These are phyloP conservation scores for Dichotomopilus funicola DNA, from an alignment of 2,329 filamentous ascomycete genomes.

Conservation along the genomic window DNA sequence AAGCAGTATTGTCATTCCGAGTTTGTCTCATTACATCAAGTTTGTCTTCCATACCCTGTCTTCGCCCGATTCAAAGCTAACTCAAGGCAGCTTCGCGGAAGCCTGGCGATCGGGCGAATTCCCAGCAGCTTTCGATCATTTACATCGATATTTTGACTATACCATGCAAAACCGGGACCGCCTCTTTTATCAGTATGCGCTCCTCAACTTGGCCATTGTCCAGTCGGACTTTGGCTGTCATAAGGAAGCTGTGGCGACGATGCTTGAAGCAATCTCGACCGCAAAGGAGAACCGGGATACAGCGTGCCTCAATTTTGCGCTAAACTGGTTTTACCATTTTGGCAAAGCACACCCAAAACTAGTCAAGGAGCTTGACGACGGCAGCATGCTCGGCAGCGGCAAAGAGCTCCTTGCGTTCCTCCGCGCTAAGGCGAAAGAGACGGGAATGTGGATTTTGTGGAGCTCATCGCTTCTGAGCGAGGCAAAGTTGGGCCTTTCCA, in stretches of 20 bases:
- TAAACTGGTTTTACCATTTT: slow-evolving; percentile 95
- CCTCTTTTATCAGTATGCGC: slow-evolving; percentile 86
- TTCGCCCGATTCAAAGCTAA: slow-evolving; percentile 1
- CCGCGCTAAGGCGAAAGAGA: slow-evolving; percentile 78
- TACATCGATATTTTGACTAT: slow-evolving; percentile 96
- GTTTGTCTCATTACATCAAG: slow-evolving; percentile 69
- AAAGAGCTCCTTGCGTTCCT: slow-evolving; percentile 78
- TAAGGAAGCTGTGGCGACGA: slow-evolving; percentile 81
- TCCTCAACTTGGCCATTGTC: slow-evolving; percentile 87
- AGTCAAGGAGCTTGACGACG: slow-evolving; percentile 63
- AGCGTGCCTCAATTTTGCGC: slow-evolving; percentile 85
- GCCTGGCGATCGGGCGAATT: slow-evolving; percentile 89
- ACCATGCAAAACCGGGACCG: slow-evolving; percentile 81
- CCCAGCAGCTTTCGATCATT: slow-evolving; percentile 77
- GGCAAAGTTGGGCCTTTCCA: slow-evolving; percentile 69
- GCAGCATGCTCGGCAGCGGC: slow-evolving; percentile 68
- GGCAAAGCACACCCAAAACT: slow-evolving; percentile 75
- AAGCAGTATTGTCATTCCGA: slow-evolving; percentile 62
- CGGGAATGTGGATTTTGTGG: slow-evolving; percentile 77
- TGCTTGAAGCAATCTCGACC: slow-evolving; percentile 93
- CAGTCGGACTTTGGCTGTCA: slow-evolving; percentile 94
- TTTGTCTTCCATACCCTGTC: slow-evolving; percentile 30
- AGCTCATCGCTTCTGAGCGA: slow-evolving; percentile 80
- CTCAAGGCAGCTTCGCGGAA: slow-evolving; percentile 65
- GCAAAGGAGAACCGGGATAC: slow-evolving; percentile 90